Conservation (phyloP, 208 protist genomes). For the Trypanosomatidae sp. region DNA sequence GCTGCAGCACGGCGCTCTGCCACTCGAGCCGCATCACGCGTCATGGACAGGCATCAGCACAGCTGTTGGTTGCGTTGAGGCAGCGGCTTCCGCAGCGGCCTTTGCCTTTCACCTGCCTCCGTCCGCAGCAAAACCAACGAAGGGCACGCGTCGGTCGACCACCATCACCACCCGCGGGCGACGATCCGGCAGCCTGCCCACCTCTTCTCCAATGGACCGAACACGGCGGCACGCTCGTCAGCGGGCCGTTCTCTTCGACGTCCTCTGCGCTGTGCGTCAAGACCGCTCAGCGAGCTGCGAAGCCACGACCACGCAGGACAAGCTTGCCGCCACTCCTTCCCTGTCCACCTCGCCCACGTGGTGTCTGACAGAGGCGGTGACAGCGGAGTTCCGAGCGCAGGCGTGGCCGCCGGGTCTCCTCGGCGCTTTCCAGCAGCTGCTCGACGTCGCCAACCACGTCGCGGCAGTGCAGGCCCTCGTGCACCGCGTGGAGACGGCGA, state of each 20-base stretch:
- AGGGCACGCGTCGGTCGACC: not conserved
- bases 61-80: too few species aligned
- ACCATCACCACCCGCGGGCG: slow-evolving; percentile 3
- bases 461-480: slow-evolving; percentile 10
- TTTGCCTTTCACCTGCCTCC: not conserved
- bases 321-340: not conserved
- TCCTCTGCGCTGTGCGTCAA: slow-evolving; percentile 59
- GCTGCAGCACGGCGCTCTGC: too few species aligned
- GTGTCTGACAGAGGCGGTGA: slow-evolving; percentile 24
- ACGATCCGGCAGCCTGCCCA: not conserved
- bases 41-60: too few species aligned
- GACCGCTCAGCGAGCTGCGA: slow-evolving; percentile 38
- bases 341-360: slow-evolving; percentile 1
- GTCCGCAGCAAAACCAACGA: not conserved
- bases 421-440: slow-evolving; percentile 24
- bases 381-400: slow-evolving; percentile 5
- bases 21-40: too few species aligned
- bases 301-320: not conserved
- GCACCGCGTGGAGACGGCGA: too few species aligned
- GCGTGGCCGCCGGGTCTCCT: slow-evolving; percentile 13
- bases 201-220: not conserved
- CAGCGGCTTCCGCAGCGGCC: too few species aligned
- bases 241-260: slow-evolving; percentile 55
- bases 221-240: slow-evolving; percentile 10
- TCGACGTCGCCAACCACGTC: slow-evolving; percentile 37